Evolutionary conservation across 306 rosid genomes (phyloP).

Genomic region (Cucurbita pepo): DNA sequence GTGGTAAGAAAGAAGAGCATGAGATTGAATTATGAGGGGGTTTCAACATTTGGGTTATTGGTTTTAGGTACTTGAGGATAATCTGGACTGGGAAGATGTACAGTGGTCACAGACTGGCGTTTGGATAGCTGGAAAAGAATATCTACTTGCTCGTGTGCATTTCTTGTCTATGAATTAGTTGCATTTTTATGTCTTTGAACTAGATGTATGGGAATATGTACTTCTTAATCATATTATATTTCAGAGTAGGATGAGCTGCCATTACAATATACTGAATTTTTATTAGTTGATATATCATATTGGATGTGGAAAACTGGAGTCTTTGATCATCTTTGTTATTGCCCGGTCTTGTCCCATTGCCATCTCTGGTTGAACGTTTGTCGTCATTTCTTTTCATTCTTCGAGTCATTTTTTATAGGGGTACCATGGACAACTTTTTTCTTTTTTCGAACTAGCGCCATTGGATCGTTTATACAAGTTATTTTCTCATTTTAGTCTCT

Average conservation of each 20-base stretch:
- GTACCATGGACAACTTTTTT: no score
- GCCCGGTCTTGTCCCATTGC: no score
- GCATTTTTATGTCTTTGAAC: background rate
- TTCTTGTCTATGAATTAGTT: conserved; percentile 58
- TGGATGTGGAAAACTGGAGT: background rate
- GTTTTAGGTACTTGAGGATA: conserved; percentile 68
- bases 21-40: background rate
- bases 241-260: background rate
- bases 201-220: background rate
- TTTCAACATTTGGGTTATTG: background rate
- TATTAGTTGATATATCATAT: background rate
- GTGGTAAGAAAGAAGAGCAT: background rate
- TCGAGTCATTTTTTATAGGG: no score
- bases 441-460: no score
- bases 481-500: no score
- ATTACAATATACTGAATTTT: background rate
- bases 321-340: background rate
- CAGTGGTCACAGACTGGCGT: conserved; percentile 97
- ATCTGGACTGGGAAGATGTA: conserved; percentile 94
- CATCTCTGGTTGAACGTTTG: no score
- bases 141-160: conserved; percentile 88
- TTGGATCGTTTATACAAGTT: no score
- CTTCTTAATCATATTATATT: background rate
- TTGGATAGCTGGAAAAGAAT: conserved; percentile 86
- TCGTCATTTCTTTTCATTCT: no score